These are phyloP conservation scores for Podospora pseudoanserina DNA, from an alignment of 495 filamentous ascomycete genomes.

Conservation along the genomic window DNA sequence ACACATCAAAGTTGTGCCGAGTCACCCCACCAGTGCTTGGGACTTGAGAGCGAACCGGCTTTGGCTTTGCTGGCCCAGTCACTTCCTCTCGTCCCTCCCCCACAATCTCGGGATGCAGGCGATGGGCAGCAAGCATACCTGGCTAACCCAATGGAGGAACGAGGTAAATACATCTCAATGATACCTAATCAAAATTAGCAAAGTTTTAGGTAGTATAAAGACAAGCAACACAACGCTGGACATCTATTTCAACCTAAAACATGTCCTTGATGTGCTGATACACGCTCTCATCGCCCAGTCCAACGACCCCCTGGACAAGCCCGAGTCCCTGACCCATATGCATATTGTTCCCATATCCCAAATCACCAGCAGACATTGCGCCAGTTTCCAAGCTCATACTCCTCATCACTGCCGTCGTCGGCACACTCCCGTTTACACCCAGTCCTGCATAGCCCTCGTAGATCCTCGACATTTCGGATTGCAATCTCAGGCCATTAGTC, in stretches of 20 bases:
- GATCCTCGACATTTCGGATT: slow-evolving; percentile 45
- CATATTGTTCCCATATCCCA: slow-evolving; percentile 6
- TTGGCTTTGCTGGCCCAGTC: neutral
- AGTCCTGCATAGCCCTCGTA: slow-evolving; percentile 35
- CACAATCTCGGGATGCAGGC: neutral
- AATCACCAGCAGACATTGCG: neutral
- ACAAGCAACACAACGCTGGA: neutral
- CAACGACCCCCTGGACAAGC: neutral
- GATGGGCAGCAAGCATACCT: neutral
- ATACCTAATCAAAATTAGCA: no score
- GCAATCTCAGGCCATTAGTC: slow-evolving; percentile 39
- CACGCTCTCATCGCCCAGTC: slow-evolving; percentile 8
- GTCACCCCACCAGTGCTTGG: neutral
- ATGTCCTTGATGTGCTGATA: slow-evolving; percentile 26
- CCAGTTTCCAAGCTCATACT: neutral
- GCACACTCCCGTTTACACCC: neutral
- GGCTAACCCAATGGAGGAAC: no score
- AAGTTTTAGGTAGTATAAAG: neutral
- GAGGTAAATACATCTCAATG: no score
- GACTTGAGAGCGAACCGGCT: neutral
- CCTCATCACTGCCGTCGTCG: neutral
- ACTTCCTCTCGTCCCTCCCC: neutral
- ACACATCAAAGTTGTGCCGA: neutral
- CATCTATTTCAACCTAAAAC: slow-evolving; percentile 16
- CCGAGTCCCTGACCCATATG: neutral